A percentile compares a stretch with the other conserved stretches of the same genome.
These are phyloP conservation scores for Malassezia restricta DNA, from an alignment of 1,284 basidiomycete species.

Conservation along the genomic window DNA sequence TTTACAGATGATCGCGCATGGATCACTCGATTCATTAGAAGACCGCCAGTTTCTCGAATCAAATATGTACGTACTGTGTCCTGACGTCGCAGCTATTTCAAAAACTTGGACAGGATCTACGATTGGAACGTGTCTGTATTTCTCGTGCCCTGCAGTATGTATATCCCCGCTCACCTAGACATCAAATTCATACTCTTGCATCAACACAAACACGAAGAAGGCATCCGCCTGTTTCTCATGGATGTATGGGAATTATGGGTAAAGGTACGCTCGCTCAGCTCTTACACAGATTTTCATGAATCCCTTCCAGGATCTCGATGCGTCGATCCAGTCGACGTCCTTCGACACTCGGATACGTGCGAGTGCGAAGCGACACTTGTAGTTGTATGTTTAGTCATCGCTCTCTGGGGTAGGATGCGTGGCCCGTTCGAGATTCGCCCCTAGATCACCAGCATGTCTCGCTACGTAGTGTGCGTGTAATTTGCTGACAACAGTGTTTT, in stretches of 20 bases:
- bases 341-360: constrained; percentile 32
- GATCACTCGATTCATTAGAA: constrained; percentile 37
- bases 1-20: constrained; percentile 44
- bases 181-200: constrained; percentile 41
- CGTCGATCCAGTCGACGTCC: constrained; percentile 25
- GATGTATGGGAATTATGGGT: constrained; percentile 42
- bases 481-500: constrained; percentile 4
- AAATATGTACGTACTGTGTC: constrained; percentile 22
- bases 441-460: not conserved
- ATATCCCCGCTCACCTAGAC: constrained; percentile 15
- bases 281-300: constrained; percentile 28
- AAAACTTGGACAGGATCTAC: constrained; percentile 36
- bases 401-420: not conserved
- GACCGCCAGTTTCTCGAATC: constrained; percentile 28
- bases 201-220: constrained; percentile 44
- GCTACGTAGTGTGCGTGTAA: constrained; percentile 8
- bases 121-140: constrained; percentile 39
- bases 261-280: constrained; percentile 21
- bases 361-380: constrained; percentile 36
- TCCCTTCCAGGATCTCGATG: constrained; percentile 37
- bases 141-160: constrained; percentile 35
- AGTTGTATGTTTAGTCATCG: constrained; percentile 3
- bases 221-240: constrained; percentile 40
- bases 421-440: not conserved
- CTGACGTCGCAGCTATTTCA: constrained; percentile 25